Percentiles rank a stretch among this genome's conserved stretches.
Evolutionary conservation across 768 basidiomycete genomes (phyloP).

Genomic region (Boletus huronensis): DNA sequence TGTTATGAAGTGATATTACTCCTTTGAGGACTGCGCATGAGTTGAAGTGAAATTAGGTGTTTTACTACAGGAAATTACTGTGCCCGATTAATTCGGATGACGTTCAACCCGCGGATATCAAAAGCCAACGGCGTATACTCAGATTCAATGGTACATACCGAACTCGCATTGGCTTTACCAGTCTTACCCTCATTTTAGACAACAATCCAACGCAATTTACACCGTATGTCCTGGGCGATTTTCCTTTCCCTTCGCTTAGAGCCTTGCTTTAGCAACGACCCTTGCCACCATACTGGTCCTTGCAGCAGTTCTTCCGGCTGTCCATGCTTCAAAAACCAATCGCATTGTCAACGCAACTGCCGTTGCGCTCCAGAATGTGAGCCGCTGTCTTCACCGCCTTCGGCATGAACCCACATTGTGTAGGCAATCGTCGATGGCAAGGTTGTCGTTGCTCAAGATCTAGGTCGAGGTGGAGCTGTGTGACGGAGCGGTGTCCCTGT

Average conservation of each 20-base stretch:
- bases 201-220: conserved; percentile 14
- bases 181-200: conserved; percentile 20
- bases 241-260: background rate
- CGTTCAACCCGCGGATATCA: background rate
- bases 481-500: conserved; percentile 52
- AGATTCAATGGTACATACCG: conserved; percentile 21
- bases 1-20: conserved; percentile 50
- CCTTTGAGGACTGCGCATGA: background rate
- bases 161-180: background rate
- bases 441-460: conserved; percentile 51
- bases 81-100: background rate
- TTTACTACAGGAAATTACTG: conserved; percentile 19
- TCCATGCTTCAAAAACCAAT: conserved; percentile 45
- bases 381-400: conserved; percentile 9
- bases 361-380: conserved; percentile 50
- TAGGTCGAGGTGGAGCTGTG: conserved; percentile 31
- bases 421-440: conserved; percentile 52
- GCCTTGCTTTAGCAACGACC: conserved; percentile 36
- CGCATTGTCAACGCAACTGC: conserved; percentile 57
- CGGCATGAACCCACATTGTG: background rate
- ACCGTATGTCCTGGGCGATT: conserved; percentile 19
- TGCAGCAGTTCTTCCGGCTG: conserved; percentile 46
- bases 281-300: conserved; percentile 56
- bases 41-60: conserved; percentile 20
- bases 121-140: conserved; percentile 4